Conservation (phyloP, 345 rosid genomes). For the Microcos paniculata region DNA sequence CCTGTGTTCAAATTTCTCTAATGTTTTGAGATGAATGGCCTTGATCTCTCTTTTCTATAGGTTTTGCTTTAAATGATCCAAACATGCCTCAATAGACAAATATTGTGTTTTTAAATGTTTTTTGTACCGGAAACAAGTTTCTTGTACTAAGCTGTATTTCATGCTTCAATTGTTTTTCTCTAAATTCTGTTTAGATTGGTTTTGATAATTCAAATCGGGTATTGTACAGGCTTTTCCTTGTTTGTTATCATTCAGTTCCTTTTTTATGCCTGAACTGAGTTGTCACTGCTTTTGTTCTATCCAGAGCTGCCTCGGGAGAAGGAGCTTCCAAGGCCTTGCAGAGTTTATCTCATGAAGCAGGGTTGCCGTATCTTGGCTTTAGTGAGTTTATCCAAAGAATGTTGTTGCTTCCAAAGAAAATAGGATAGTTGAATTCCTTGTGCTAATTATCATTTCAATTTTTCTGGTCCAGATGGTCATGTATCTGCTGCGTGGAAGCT, state of each 20-base stretch:
- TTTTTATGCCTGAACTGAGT: conserved; percentile 13
- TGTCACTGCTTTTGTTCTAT: conserved; percentile 22
- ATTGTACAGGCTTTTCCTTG: background rate
- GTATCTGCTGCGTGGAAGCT: conserved; percentile 78
- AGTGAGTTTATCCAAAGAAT: conserved; percentile 44
- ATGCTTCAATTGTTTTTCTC: background rate
- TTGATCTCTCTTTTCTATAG: background rate
- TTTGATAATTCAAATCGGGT: background rate
- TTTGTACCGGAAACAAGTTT: background rate
- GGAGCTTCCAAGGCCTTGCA: conserved; percentile 75
- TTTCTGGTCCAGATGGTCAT: conserved; percentile 44
- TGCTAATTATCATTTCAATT: background rate
- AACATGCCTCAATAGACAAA: background rate
- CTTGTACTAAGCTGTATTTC: background rate
- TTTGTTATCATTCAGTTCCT: background rate
- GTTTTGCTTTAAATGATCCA: background rate
- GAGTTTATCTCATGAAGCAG: conserved; percentile 67
- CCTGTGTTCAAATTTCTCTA: background rate
- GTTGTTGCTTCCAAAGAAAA: conserved; percentile 5
- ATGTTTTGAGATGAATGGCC: background rate
- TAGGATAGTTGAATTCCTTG: conserved; percentile 3
- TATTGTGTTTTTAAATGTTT: background rate
- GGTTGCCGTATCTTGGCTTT: conserved; percentile 56
- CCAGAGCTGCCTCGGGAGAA: conserved; percentile 90
- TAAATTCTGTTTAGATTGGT: background rate